Percentiles rank a stretch among this genome's conserved stretches.
These are phyloP conservation scores for Talaromyces liani DNA, from an alignment of 495 filamentous ascomycete species.

Conservation along the genomic window DNA sequence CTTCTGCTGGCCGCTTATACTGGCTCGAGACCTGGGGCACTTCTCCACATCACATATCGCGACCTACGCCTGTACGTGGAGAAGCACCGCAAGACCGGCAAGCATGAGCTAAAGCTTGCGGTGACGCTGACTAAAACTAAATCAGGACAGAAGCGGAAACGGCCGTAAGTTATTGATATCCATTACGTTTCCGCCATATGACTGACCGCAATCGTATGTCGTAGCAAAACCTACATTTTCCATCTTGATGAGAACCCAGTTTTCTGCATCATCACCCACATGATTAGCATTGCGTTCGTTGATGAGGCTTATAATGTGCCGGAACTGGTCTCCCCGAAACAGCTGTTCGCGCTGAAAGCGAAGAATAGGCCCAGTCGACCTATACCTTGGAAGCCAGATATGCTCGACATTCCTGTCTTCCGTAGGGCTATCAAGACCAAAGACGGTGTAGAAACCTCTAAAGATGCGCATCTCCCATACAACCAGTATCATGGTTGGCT, in stretches of 20 bases:
- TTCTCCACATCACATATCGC: slow-evolving; percentile 24
- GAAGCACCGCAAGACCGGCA: slow-evolving; percentile 1
- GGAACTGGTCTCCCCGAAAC: not conserved
- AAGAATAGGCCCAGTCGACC: not conserved
- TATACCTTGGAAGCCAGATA: not conserved
- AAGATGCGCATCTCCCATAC: slow-evolving; percentile 1
- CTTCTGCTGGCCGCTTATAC: slow-evolving; percentile 24
- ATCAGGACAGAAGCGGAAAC: not conserved
- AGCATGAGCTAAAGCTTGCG: not conserved
- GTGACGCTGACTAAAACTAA: slow-evolving; percentile 6
- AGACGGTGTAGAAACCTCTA: slow-evolving; percentile 4
- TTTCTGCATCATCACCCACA: slow-evolving; percentile 11
- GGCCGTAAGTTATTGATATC: slow-evolving; percentile 5
- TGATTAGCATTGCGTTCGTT: slow-evolving; percentile 12
- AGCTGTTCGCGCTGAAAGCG: slow-evolving; percentile 8
- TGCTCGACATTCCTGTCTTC: slow-evolving; percentile 12
- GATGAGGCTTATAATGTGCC: slow-evolving; percentile 12
- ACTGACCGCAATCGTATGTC: not conserved
- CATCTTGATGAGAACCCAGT: not conserved
- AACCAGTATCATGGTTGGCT: not conserved
- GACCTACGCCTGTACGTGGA: slow-evolving; percentile 4
- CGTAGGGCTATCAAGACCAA: slow-evolving; percentile 1
- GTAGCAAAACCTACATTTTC: slow-evolving; percentile 9
- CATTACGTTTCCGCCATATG: not conserved
- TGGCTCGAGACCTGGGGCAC: slow-evolving; percentile 20